Base-by-base conservation (phyloP, 441 rosid species). In the Raphanus hybrid region DNA sequence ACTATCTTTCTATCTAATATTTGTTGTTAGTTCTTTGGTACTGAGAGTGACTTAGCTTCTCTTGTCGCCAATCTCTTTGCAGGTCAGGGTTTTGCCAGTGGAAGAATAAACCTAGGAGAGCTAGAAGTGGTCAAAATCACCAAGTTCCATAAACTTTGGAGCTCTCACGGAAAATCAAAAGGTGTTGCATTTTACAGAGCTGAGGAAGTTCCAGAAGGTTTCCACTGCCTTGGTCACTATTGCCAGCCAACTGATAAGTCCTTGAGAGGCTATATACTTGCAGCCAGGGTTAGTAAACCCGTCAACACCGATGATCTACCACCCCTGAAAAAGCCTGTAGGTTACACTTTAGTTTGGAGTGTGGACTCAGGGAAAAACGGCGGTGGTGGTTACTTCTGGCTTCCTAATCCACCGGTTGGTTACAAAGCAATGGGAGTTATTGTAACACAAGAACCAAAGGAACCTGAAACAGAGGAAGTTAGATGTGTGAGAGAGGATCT, bases 401-500 rank as follows among this genome's bases (percentile, higher is more conserved):
- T 78, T 52, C 92, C 94, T 6, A 90, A 84, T 72, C 87, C 94
- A 12, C 92, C 92, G 0, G 43, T 60, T 37, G 94, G 94, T 64
- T 88, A 90, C 68, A 86, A 67, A 81, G 85, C 94, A 23, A 71
- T 88, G 89, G 94, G 94, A 20, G 34, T 90, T 65, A 67, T 88
- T 71, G 92, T 88, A 32, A 86, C 91, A 1, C 32, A 81, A 67
- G 60, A 52, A 48, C 76, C 74, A 1, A 79, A 63, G 43, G 84
- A 85, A 71, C 94, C 94, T 75, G 76, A 84, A 48, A 70, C 81
- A 23, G 88, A 83, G 14, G 86, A 83, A 71, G 85, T 86, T 68
- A 82, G 86, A 61, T 90, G 94, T 66, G 87, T 88, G 0, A 77
- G 92, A 69, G 87, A 85, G 74, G 91, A 88, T 81, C 94, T 90